A percentile compares a stretch with the other conserved stretches of the same genome.
These are phyloP conservation scores for Solanum appendiculatum DNA, from an alignment of 257 asterid genomes.

Conservation along the genomic window DNA sequence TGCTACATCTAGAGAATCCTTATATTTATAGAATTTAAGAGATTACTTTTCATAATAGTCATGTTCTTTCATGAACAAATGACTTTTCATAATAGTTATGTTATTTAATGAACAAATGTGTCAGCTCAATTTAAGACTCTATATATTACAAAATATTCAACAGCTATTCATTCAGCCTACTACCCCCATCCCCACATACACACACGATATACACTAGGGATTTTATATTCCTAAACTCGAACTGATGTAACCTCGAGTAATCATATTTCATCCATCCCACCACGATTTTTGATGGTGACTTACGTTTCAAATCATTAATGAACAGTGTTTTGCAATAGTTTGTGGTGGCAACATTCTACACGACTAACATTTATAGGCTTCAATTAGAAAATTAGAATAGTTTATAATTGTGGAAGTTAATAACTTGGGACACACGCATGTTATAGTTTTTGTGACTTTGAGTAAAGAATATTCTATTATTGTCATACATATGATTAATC, in stretches of 20 bases:
- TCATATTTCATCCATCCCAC: neutral
- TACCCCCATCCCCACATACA: neutral
- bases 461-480: neutral
- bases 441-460: neutral
- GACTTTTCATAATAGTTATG: too few relatives aligned
- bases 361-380: neutral
- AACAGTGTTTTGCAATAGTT: neutral
- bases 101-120: too few relatives aligned
- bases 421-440: neutral
- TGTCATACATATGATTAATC: neutral
- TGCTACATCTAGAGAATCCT: too few relatives aligned
- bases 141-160: too few relatives aligned
- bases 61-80: too few relatives aligned
- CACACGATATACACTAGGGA: neutral
- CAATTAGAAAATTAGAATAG: neutral
- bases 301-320: neutral
- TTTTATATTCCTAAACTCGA: too few relatives aligned
- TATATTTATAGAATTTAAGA: too few relatives aligned
- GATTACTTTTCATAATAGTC: too few relatives aligned
- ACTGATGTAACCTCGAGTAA: too few relatives aligned
- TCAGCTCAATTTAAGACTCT: too few relatives aligned
- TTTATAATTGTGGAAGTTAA: neutral
- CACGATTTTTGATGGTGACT: neutral
- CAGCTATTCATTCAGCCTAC: neutral
- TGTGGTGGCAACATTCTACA: neutral